Conservation (phyloP, 2,329 filamentous ascomycete species). For the Nemania serpens region DNA sequence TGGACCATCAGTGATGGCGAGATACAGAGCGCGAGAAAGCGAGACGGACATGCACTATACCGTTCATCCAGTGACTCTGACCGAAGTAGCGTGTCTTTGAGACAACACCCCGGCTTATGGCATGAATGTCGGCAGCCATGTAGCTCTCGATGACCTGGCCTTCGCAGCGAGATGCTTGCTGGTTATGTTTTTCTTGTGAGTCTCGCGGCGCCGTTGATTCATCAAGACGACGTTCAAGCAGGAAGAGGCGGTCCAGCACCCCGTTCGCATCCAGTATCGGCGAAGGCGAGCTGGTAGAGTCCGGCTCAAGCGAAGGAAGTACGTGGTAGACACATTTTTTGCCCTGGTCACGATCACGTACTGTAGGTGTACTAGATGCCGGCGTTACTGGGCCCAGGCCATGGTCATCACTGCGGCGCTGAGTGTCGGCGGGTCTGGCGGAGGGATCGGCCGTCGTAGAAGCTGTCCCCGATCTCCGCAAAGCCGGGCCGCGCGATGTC, state of each 20-base stretch:
- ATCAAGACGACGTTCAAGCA: constrained; percentile 51
- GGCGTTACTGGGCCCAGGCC: constrained; percentile 18
- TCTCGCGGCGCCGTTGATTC: constrained; percentile 29
- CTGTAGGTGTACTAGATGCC: constrained; percentile 5
- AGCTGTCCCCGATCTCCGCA: constrained; percentile 34
- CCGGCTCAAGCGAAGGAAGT: background rate
- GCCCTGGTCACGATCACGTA: constrained; percentile 3
- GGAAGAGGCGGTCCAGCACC: constrained; percentile 46
- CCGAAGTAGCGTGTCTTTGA: constrained; percentile 53
- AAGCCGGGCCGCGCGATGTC: constrained; percentile 8
- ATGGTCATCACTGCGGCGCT: background rate
- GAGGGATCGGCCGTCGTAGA: constrained; percentile 10
- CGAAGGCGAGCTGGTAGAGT: background rate
- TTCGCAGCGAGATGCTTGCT: constrained; percentile 1
- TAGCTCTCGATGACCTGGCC: constrained; percentile 30
- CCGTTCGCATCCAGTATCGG: constrained; percentile 29
- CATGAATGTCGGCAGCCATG: constrained; percentile 32
- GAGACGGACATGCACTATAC: constrained; percentile 46
- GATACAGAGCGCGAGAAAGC: background rate
- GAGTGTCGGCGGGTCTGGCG: background rate
- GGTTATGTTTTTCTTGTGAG: constrained; percentile 5
- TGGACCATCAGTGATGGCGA: background rate
- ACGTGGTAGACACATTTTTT: constrained; percentile 13
- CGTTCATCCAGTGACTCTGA: constrained; percentile 57
- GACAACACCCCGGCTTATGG: constrained; percentile 40